A percentile compares a stretch with the other conserved stretches of the same genome.
Evolutionary conservation across 495 filamentous ascomycete species (phyloP).

Genomic region (Lindgomyces ingoldianus): DNA sequence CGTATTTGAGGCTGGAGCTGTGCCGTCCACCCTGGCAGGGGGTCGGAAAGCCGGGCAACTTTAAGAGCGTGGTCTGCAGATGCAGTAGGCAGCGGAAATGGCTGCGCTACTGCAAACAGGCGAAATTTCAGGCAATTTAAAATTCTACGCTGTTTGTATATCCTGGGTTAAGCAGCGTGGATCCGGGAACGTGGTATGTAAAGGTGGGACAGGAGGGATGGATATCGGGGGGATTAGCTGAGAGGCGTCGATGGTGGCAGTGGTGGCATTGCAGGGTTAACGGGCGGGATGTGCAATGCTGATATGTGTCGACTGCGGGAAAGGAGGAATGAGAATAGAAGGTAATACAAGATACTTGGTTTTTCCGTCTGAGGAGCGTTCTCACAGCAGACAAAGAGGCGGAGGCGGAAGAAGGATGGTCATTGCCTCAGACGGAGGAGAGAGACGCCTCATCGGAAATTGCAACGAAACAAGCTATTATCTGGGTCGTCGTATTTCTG

Average conservation of each 20-base stretch:
- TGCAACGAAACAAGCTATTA: slow-evolving; percentile 22
- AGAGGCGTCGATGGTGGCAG: slow-evolving; percentile 16
- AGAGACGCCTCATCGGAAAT: slow-evolving; percentile 30
- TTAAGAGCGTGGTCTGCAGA: slow-evolving; percentile 27
- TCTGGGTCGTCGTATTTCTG: slow-evolving; percentile 10
- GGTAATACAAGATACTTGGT: slow-evolving; percentile 1
- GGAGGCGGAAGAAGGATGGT: slow-evolving; percentile 14
- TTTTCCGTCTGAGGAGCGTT: neutral
- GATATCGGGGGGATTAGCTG: slow-evolving; percentile 18
- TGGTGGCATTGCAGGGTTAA: slow-evolving; percentile 1
- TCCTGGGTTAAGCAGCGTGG: neutral
- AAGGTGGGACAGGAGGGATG: slow-evolving; percentile 17
- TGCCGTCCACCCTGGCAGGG: slow-evolving; percentile 12
- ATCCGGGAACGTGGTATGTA: slow-evolving; percentile 24
- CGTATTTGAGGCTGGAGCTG: slow-evolving; percentile 29
- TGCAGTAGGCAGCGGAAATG: slow-evolving; percentile 17
- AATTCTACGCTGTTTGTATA: slow-evolving; percentile 3
- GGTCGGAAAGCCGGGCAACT: slow-evolving; percentile 16
- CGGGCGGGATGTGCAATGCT: slow-evolving; percentile 8
- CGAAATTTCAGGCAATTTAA: slow-evolving; percentile 31
- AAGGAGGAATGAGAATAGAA: neutral
- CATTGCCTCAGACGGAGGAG: neutral
- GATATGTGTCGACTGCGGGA: slow-evolving; percentile 11
- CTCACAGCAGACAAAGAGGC: neutral
- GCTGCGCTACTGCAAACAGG: slow-evolving; percentile 28